phyloP scores from a whole-genome alignment of 202 grass and related monocot species.

The Zizania palustris region DNA sequence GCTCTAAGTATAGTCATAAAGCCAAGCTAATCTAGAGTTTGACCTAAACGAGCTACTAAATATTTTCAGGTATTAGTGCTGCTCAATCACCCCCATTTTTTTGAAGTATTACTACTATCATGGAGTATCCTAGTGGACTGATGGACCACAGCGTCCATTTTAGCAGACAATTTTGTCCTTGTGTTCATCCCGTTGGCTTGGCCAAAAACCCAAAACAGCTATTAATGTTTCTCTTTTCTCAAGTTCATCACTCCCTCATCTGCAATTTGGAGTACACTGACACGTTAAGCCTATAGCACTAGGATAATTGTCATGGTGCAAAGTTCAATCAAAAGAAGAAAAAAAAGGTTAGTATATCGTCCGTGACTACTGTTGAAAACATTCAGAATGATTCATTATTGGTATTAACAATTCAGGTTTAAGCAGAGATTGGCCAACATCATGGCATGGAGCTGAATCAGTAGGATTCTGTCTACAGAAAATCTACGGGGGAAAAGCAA shows the following conservation, averaged over 20 bases:
- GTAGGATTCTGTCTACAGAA: not conserved
- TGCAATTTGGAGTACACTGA: not conserved
- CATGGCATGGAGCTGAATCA: constrained; percentile 20
- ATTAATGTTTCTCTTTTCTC: not conserved
- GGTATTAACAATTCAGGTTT: constrained; percentile 29
- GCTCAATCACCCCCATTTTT: constrained; percentile 10
- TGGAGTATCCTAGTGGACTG: constrained; percentile 26
- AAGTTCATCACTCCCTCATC: not conserved
- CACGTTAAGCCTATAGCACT: constrained; percentile 27
- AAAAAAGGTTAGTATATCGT: not conserved
- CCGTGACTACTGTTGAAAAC: constrained; percentile 22
- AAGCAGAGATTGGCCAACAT: constrained; percentile 37
- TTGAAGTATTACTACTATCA: constrained; percentile 20
- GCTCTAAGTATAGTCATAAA: constrained; percentile 36
- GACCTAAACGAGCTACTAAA: constrained; percentile 29
- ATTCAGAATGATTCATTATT: constrained; percentile 5
- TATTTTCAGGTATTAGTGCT: constrained; percentile 48
- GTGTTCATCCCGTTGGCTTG: constrained; percentile 19
- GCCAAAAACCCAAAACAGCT: not conserved
- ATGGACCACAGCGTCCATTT: constrained; percentile 34
- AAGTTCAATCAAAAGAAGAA: not conserved
- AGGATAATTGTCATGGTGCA: not conserved
- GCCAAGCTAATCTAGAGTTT: constrained; percentile 47
- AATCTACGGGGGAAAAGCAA: not conserved
- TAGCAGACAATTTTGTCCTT: not conserved